Evolutionary conservation across 805 yeast genomes (phyloP).

Genomic region (Starmerella stigmatis): DNA sequence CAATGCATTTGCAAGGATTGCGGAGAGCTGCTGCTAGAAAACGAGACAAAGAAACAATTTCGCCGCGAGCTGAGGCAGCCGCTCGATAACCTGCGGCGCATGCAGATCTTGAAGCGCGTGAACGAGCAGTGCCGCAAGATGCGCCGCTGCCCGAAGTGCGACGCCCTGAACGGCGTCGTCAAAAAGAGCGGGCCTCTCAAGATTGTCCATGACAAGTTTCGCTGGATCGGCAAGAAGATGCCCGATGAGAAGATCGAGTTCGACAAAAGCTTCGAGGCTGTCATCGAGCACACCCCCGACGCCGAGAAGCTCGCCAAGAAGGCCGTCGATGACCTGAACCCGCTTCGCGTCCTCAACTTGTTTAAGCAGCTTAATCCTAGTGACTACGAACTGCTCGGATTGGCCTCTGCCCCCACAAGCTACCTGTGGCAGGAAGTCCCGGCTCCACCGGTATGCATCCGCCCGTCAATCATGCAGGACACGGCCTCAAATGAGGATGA

Average conservation of each 20-base stretch:
- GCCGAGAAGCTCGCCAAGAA: slow-evolving; percentile 75
- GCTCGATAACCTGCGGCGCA: slow-evolving; percentile 80
- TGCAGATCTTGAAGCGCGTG: slow-evolving; percentile 74
- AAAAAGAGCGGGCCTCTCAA: slow-evolving; percentile 95
- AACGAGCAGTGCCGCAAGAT: slow-evolving; percentile 92
- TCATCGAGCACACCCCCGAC: slow-evolving; percentile 70
- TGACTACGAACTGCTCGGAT: slow-evolving; percentile 87
- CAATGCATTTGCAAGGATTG: slow-evolving; percentile 89
- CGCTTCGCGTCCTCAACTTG: slow-evolving; percentile 73
- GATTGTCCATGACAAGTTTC: slow-evolving; percentile 87
- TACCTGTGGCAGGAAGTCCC: slow-evolving; percentile 96
- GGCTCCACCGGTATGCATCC: slow-evolving; percentile 97
- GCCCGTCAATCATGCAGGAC: slow-evolving; percentile 95
- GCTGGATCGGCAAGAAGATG: slow-evolving; percentile 87
- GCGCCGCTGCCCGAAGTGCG: slow-evolving; percentile 69
- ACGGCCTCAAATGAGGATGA: slow-evolving; percentile 94
- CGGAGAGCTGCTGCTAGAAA: slow-evolving; percentile 65
- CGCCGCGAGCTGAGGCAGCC: slow-evolving; percentile 76
- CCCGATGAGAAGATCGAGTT: slow-evolving; percentile 76
- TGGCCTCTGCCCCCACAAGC: slow-evolving; percentile 87
- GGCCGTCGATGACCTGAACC: slow-evolving; percentile 88
- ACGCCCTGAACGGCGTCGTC: slow-evolving; percentile 88
- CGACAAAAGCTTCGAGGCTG: slow-evolving; percentile 76
- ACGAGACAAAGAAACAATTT: slow-evolving; percentile 56
- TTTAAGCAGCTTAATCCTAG: slow-evolving; percentile 76